These are phyloP conservation scores for Tylopilus orsonianus DNA, from an alignment of 1,284 basidiomycete species.

Conservation along the genomic window DNA sequence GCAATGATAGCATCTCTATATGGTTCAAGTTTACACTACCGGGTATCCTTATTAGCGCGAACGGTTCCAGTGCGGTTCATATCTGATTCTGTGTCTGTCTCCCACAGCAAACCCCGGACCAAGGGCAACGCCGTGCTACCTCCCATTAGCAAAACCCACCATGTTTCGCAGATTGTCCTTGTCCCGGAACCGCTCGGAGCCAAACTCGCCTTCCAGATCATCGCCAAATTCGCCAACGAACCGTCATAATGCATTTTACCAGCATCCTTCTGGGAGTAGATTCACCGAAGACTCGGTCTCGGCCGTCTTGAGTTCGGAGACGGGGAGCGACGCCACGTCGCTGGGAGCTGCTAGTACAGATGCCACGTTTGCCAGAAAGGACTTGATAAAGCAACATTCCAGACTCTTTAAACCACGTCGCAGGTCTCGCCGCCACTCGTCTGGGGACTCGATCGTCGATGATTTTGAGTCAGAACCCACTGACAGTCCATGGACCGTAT, in stretches of 20 bases:
- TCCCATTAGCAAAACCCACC: not conserved
- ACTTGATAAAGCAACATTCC: constrained; percentile 4
- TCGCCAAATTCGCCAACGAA: constrained; percentile 18
- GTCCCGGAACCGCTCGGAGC: constrained; percentile 12
- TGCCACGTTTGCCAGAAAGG: constrained; percentile 4
- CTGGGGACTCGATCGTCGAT: not conserved
- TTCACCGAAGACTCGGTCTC: constrained; percentile 31
- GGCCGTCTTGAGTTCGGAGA: constrained; percentile 29
- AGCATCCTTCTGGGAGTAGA: constrained; percentile 28
- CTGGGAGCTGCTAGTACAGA: constrained; percentile 5
- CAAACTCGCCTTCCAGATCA: constrained; percentile 14
- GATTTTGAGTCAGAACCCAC: constrained; percentile 14
- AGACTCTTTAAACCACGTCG: constrained; percentile 25
- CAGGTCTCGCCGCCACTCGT: not conserved
- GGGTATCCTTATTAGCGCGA: no score
- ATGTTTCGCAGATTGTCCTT: constrained; percentile 26
- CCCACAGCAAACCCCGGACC: constrained; percentile 1
- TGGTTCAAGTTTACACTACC: no score
- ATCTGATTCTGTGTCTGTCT: not conserved
- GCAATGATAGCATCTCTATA: no score
- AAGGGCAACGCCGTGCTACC: not conserved
- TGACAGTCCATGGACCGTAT: constrained; percentile 18
- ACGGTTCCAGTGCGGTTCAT: not conserved
- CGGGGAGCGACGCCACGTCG: constrained; percentile 18
- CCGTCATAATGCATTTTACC: constrained; percentile 8